Base-by-base conservation (phyloP, 768 basidiomycete genomes). In the Mrakia frigida region DNA sequence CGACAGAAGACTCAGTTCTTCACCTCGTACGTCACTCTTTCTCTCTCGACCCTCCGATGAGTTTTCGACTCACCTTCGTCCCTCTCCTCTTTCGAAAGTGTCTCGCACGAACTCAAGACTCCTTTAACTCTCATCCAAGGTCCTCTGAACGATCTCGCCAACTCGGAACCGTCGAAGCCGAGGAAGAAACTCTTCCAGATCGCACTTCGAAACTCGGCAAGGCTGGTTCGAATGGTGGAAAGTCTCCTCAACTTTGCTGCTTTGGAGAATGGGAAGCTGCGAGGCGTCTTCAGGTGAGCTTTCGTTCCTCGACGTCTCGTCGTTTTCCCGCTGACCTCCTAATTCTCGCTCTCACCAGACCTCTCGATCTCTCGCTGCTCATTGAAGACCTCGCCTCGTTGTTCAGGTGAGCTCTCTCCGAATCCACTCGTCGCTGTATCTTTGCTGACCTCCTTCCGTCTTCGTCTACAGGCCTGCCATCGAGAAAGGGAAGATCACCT, bases 31-130 rank as follows among this genome's bases (percentile, higher is more conserved):
- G 46, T 50, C 43, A 2, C 43, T 46, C 14, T 46, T 14, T 6
- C 21, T 6, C 18, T 3, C 46, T 50, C 13, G 46, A 50, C 46
- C 16, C 1, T 18, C 14, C 18, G 13, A 14, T 2, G n/a, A n/a
- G n/a, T 6, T 14, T 21, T 50, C 18, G 14, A 2, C 21, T 50
- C 43, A 21, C 46, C 46, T 21, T 18, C 6, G 16, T 21, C 46
- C 18, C n/a, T n/a, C n/a, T 21, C 2, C 46, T 21, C 46, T 21
- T 21, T 46, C 14, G n/a, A 16, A 5, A 37, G 33, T 7, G 53
- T 73, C 53, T 59, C 53, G 2, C 71, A 73, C 41, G 71, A 73
- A 52, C 71, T 73, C 71, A 73, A 73, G 56, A 73, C 71, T 2
- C 71, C 71, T 14, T 56, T 73, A 1, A 73, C 71, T 13, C 41